Base-by-base conservation (phyloP, 108 stramenopile genomes). In the Nitzschia sp. region DNA sequence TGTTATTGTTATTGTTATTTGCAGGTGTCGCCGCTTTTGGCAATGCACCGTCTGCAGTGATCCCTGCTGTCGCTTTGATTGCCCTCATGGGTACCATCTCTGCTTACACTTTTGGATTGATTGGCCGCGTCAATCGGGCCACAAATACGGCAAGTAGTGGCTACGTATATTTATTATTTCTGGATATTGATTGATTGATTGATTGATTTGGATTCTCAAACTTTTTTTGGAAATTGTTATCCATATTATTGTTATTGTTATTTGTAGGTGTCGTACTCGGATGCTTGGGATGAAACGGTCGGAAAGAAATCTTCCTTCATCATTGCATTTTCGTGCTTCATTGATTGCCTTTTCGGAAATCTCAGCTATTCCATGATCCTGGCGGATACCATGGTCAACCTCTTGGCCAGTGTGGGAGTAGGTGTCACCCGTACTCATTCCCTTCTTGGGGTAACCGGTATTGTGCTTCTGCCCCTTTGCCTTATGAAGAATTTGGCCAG, bases 311-410 rank as follows among this genome's bases (percentile, higher is more conserved):
- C 81, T 50, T 79, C 88, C 6, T 77, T 85, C 21, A 93, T 93
- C 74, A 88, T 33, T 70, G 96, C 71, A 69, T 92, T 64, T 82
- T 92, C 63, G 53, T 76, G 75, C 35, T 88, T 89, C 9, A 72
- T 79, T 23, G 80, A 88, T 34, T 90, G 84, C 52, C 75, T 83
- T 22, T 89, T 91, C 36, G 84, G 95, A 88, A 73, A 93, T 89
- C 50, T 97, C 45, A 90, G 94, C 9, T 97, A 96, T 71, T 88
- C 88, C 61, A 94, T 98, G 85, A 97, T 98, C 76, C 85, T 98
- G 48, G 96, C 93, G 19, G 97, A 97, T 75, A 91, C 90, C 29
- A 81, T 89, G 47, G 69, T 52, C 25, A 76, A 84, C 33, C 70
- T 97, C 16, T 66, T 90, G 16, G 55, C 79, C 41, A 88, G 84